Conservation (phyloP, 2,329 filamentous ascomycete species). For the Calonectria honghensis region DNA sequence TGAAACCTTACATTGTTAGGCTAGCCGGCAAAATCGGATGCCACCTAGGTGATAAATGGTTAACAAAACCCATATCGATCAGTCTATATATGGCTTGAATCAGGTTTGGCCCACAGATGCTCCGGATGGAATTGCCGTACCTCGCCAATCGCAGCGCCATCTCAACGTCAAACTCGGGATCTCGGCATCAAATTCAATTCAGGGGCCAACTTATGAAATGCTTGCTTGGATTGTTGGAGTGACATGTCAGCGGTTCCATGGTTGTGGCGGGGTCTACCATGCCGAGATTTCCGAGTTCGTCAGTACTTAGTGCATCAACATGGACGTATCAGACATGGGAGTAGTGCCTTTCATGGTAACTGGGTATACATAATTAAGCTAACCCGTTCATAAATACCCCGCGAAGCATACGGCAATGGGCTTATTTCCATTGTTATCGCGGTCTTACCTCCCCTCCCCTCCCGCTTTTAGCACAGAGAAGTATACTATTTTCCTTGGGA, state of each 20-base stretch:
- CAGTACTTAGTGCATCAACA: neutral
- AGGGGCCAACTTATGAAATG: neutral
- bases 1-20: neutral
- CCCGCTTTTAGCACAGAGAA: neutral
- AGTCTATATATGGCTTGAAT: neutral
- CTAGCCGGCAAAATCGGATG: constrained; percentile 27
- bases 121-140: constrained; percentile 21
- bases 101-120: neutral
- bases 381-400: neutral
- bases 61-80: neutral
- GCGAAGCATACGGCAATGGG: neutral
- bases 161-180: constrained; percentile 26
- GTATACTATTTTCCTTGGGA: neutral
- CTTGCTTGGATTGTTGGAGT: constrained; percentile 12
- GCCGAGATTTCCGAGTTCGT: constrained; percentile 14
- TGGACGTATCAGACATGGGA: too few relatives aligned
- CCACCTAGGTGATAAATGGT: neutral
- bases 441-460: neutral
- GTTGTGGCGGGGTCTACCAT: constrained; percentile 1
- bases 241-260: constrained; percentile 11
- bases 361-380: neutral
- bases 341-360: neutral
- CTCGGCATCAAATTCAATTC: constrained; percentile 32
- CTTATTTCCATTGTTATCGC: neutral
- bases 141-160: constrained; percentile 16